These are phyloP conservation scores for Azolla pinnata DNA, from an alignment of 75 land plant species.

Conservation along the genomic window DNA sequence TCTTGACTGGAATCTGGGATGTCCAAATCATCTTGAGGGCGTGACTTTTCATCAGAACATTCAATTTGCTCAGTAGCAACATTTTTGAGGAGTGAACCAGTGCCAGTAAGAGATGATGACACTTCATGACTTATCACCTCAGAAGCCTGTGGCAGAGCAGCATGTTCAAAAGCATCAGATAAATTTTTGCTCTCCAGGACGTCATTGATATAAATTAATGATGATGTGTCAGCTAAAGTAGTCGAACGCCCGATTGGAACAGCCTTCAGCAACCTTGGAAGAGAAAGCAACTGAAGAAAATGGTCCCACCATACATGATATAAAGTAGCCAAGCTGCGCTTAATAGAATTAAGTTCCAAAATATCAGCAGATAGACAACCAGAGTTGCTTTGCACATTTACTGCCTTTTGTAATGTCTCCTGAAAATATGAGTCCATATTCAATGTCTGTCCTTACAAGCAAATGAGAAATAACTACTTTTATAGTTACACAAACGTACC, in stretches of 20 bases:
- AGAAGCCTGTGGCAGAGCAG: not conserved
- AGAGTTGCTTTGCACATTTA: constrained; percentile 22
- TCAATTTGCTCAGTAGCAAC: too few relatives aligned
- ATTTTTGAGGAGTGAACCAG: too few relatives aligned
- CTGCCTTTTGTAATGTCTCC: constrained; percentile 38
- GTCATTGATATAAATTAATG: not conserved
- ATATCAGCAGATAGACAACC: constrained; percentile 54
- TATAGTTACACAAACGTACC: not conserved
- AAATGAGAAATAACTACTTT: not conserved
- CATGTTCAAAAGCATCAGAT: not conserved
- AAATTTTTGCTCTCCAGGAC: too few relatives aligned
- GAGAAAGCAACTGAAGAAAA: constrained; percentile 21
- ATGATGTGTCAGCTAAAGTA: not conserved
- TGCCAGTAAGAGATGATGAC: too few relatives aligned
- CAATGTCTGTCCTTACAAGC: not conserved
- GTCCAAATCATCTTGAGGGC: not conserved
- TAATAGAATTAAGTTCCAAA: constrained; percentile 54
- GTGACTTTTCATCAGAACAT: not conserved
- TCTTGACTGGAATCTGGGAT: not conserved
- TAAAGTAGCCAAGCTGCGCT: constrained; percentile 38
- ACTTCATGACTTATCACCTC: not conserved
- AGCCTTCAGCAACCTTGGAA: not conserved
- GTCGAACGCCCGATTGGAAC: not conserved
- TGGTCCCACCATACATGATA: constrained; percentile 59
- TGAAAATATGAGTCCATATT: constrained; percentile 11